Evolutionary conservation across 1,284 basidiomycete species (phyloP), one percentile per base, ranked within the genome.

Genomic region (Ceratobasidium papillatum): DNA sequence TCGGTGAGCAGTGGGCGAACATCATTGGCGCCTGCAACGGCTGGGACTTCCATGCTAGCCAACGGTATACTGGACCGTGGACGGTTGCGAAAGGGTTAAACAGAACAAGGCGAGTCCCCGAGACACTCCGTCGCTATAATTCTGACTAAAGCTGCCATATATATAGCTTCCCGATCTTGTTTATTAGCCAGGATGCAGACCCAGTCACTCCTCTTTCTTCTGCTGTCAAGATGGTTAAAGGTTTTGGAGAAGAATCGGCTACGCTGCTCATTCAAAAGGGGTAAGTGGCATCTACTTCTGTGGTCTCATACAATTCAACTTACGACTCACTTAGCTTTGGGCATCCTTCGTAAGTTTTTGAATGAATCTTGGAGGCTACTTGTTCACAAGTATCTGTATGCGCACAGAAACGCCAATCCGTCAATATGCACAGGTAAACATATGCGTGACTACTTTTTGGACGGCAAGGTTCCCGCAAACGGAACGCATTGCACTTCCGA

Each of bases 171-270:
- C 78, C 78, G 5, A 69, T 80, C 17, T 45, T 78, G 27, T 79
- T 80, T 68, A 17, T 79, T 41, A 77, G 77, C n/a, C 75, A 68
- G 17, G 76, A 74, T 1, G 76, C 76, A 43, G 79, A 80, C 58
- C 78, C 78, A 5, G 78, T 80, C 59, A 80, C 79, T 7, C 79
- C 79, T 1, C 73, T 78, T 4, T 34, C 71, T 0, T 63, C 78
- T 0, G 79, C 79, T 1, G 49, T 54, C 2, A 66, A 52, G 54
- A 79, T 79, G 79, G 61, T 64, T 17, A 36, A 25, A 0, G 74
- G 73, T 3, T 76, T 80, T 51, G 77, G 78, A 14, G 66, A 76
- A 3, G 76, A 77, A 8, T 78, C 77, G 12, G 76, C 76, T 0
- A 72, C 75, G 3, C 72, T 79, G 14, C 43, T 79, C 25, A 63